Percentiles rank a stretch among this genome's conserved stretches.
These are phyloP conservation scores for Phoenix dactylifera DNA, from an alignment of 176 grass and related monocot species.

Conservation along the genomic window DNA sequence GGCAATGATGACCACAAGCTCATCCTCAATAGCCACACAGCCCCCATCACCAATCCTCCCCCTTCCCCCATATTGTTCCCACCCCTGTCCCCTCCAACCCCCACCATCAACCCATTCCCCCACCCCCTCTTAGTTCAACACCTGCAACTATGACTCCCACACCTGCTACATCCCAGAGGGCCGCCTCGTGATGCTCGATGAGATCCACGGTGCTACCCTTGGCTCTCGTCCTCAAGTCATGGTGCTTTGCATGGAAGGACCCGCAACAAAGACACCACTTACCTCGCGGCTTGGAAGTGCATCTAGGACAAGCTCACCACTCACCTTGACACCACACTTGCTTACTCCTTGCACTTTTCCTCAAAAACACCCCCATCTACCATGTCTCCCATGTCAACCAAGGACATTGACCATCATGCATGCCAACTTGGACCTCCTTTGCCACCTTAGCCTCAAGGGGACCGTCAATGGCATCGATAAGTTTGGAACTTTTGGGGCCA, in stretches of 20 bases:
- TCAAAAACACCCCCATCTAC: conserved; percentile 69
- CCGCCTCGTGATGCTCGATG: conserved; percentile 44
- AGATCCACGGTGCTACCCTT: conserved; percentile 67
- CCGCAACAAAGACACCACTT: conserved; percentile 97
- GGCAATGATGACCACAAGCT: neutral
- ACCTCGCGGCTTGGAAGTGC: conserved; percentile 97
- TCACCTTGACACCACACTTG: no score
- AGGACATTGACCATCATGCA: conserved; percentile 58
- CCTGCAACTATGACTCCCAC: conserved; percentile 69
- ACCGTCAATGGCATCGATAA: conserved; percentile 83
- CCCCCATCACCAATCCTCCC: neutral
- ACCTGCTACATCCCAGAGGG: conserved; percentile 58
- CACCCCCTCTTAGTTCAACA: conserved; percentile 96
- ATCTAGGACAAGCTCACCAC: conserved; percentile 88
- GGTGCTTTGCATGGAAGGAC: conserved; percentile 95
- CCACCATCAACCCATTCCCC: conserved; percentile 50
- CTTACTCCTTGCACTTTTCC: conserved; percentile 53
- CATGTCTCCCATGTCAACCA: conserved; percentile 76
- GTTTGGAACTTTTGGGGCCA: conserved; percentile 75
- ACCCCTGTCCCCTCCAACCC: conserved; percentile 21
- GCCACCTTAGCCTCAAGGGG: conserved; percentile 79
- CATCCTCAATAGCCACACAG: neutral
- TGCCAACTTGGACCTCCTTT: conserved; percentile 67
- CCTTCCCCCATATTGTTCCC: neutral
- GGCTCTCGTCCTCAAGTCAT: conserved; percentile 62